Evolutionary conservation across 2,329 filamentous ascomycete genomes (phyloP), one percentile per base, ranked within the genome.

Genomic region (Lasiodiplodia citricola): DNA sequence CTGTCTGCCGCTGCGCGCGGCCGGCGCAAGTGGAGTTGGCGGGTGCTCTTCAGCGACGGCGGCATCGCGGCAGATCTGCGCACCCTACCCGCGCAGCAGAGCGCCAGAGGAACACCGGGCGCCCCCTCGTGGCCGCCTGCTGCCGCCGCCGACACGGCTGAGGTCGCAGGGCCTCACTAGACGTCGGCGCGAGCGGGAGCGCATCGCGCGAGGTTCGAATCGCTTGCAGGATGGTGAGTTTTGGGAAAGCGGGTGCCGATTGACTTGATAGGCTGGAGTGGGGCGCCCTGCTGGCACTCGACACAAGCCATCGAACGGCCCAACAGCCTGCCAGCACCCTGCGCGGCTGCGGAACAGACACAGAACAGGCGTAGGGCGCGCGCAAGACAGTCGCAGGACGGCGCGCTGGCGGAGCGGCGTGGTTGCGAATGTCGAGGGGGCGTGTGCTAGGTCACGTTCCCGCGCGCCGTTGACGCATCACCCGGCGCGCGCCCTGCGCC

Each of bases 261-360:
- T 57, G 31, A 68, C 67, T 28, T 70, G 72, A 72, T 73, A 73
- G 72, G 72, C 70, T 68, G 51, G 63, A 52, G 66, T 68, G 66
- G 60, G 60, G 58, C 67, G 60, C 58, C 51, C 51, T 66, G 58
- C 56, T 66, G 66, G 66, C 66, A 68, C 47, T 64, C 47, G 50
- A 55, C 66, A 58, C 56, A 63, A 63, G 66, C 66, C 66, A 63
- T 68, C 50, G 23, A 25, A 62, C 57, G 66, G 56, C 38, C 66
- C 66, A 55, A 50, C 56, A 68, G 56, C 55, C 55, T 68, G 66
- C 57, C 56, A 68, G 56, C 57, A 58, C 66, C 65, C 50, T 55
- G 47, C 47, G 56, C 66, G 47, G 55, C 56, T 35, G 56, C 66
- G 57, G 56, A 52, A 68, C 56, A 62, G 66, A 37, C 66, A 60